Percentiles rank a stretch among this genome's conserved stretches.
Evolutionary conservation across 805 yeast genomes (phyloP).

Genomic region (Cyberlindnera meyerae): DNA sequence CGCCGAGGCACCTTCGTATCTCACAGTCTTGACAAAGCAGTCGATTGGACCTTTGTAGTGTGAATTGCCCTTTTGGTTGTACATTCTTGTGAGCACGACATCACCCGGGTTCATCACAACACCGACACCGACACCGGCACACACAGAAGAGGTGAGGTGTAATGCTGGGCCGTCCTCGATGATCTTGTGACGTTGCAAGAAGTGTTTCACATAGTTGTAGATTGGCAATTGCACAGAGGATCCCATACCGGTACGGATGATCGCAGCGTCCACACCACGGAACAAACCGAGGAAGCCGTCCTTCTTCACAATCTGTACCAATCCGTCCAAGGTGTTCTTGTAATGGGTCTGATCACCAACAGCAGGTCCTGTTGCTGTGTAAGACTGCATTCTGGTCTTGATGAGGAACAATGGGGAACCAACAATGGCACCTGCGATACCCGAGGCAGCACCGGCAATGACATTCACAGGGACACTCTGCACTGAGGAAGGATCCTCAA

Average conservation of each 20-base stretch:
- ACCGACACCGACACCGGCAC: constrained; percentile 89
- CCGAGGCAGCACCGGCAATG: constrained; percentile 75
- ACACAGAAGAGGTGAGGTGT: constrained; percentile 69
- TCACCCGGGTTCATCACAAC: constrained; percentile 98
- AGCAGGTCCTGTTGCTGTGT: constrained; percentile 50
- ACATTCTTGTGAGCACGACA: constrained; percentile 88
- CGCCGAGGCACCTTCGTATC: constrained; percentile 79
- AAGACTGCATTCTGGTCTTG: constrained; percentile 96
- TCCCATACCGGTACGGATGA: constrained; percentile 91
- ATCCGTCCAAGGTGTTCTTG: constrained; percentile 61
- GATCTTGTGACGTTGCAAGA: constrained; percentile 47
- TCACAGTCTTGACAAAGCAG: constrained; percentile 79
- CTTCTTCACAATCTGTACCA: constrained; percentile 49
- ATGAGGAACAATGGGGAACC: constrained; percentile 92
- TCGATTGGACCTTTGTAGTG: constrained; percentile 84
- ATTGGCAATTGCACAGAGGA: constrained; percentile 93
- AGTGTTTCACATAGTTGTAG: constrained; percentile 70
- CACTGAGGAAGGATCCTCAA: constrained; percentile 39
- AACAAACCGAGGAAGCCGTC: constrained; percentile 80
- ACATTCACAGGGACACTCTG: constrained; percentile 61
- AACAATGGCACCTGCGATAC: constrained; percentile 80
- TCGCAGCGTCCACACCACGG: constrained; percentile 93
- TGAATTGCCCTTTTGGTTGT: constrained; percentile 81
- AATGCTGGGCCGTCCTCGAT: constrained; percentile 60
- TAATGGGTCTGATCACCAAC: constrained; percentile 95